Evolutionary conservation across 495 filamentous ascomycete species (phyloP).

Genomic region (Penicillium simplicissimum): DNA sequence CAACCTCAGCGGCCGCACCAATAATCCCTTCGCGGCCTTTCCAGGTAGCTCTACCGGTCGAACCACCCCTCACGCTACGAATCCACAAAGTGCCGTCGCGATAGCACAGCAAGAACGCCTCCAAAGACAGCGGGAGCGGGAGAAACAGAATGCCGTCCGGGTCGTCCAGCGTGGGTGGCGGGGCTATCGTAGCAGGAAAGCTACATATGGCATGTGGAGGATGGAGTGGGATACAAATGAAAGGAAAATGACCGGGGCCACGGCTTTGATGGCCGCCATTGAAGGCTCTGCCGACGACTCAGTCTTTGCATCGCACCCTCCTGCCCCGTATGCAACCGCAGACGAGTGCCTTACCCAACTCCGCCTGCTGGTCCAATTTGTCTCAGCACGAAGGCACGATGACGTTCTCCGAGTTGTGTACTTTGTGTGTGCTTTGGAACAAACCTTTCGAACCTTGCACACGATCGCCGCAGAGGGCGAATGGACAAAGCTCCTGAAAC

Average conservation of each 20-base stretch:
- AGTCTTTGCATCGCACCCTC: constrained; percentile 15
- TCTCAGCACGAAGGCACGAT: constrained; percentile 32
- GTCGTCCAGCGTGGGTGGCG: constrained; percentile 82
- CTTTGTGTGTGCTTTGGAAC: constrained; percentile 46
- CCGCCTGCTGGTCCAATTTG: constrained; percentile 51
- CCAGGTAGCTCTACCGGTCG: constrained; percentile 33
- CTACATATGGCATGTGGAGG: constrained; percentile 59
- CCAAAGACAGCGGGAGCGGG: constrained; percentile 78
- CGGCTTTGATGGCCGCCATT: constrained; percentile 9
- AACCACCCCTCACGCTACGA: constrained; percentile 47
- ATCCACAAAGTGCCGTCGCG: constrained; percentile 74
- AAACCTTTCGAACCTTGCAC: constrained; percentile 38
- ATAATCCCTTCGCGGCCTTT: constrained; percentile 69
- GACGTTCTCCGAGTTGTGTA: constrained; percentile 47
- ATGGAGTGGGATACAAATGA: constrained; percentile 64
- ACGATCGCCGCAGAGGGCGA: constrained; percentile 45
- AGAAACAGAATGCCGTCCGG: constrained; percentile 71
- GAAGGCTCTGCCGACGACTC: constrained; percentile 1
- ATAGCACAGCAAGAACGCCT: constrained; percentile 83
- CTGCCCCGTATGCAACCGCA: constrained; percentile 48
- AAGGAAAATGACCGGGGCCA: constrained; percentile 18
- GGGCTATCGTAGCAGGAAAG: constrained; percentile 65
- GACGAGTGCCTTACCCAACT: constrained; percentile 50
- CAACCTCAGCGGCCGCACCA: constrained; percentile 85
- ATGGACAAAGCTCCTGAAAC: constrained; percentile 50